These are phyloP conservation scores for Boletus tomentosulus DNA, from an alignment of 768 basidiomycete species.

Conservation along the genomic window DNA sequence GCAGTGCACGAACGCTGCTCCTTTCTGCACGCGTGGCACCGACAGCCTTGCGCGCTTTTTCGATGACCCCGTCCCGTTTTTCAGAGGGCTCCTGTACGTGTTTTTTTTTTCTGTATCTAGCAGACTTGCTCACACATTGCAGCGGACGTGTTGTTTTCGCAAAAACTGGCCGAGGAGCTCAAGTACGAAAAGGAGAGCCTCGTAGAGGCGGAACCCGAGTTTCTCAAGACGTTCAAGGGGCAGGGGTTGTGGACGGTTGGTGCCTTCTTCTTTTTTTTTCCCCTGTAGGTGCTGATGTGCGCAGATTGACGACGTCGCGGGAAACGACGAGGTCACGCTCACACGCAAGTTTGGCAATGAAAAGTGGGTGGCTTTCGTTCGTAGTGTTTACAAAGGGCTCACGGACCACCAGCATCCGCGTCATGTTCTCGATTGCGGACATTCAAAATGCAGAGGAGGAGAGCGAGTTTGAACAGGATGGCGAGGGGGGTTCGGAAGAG, in stretches of 20 bases:
- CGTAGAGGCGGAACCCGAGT: conserved; percentile 56
- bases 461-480: conserved; percentile 36
- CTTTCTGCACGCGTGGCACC: conserved; percentile 11
- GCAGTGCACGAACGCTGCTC: conserved; percentile 21
- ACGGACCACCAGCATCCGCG: conserved; percentile 50
- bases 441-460: conserved; percentile 51
- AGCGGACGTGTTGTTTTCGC: conserved; percentile 74
- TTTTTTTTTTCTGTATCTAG: neutral
- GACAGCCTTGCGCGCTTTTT: conserved; percentile 37
- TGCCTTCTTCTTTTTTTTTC: neutral
- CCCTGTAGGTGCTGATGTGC: neutral
- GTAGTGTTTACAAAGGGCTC: neutral
- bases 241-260: conserved; percentile 75
- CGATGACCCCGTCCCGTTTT: conserved; percentile 34
- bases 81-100: conserved; percentile 43
- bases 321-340: conserved; percentile 79
- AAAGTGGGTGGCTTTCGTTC: conserved; percentile 47
- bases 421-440: conserved; percentile 93
- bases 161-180: conserved; percentile 79
- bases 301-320: conserved; percentile 65
- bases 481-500: conserved; percentile 33
- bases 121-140: neutral
- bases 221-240: conserved; percentile 68
- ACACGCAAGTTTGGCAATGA: conserved; percentile 89
- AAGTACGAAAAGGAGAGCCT: conserved; percentile 73